These are phyloP conservation scores for Phytopythium vexans DNA, from an alignment of 352 stramenopile species.

Conservation along the genomic window DNA sequence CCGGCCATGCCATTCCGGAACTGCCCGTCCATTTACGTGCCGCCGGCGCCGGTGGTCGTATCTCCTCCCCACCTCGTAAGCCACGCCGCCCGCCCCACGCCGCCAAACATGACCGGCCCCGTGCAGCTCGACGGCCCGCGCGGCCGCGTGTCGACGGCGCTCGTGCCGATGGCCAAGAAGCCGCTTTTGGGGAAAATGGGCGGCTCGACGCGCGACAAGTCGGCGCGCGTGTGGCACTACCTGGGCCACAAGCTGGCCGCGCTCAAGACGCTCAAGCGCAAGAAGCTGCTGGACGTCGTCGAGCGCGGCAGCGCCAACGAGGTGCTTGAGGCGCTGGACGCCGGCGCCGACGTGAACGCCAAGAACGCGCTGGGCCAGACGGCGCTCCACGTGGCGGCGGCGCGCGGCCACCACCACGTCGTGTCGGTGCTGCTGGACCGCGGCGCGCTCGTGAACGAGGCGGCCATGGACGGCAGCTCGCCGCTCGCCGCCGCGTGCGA, in stretches of 20 bases:
- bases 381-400: conserved; percentile 52
- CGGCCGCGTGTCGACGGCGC: conserved; percentile 35
- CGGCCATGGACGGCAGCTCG: conserved; percentile 47
- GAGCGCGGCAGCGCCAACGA: conserved; percentile 45
- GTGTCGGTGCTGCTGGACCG: conserved; percentile 65
- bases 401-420: conserved; percentile 55
- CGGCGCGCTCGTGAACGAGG: conserved; percentile 53
- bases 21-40: neutral
- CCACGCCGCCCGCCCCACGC: conserved; percentile 11
- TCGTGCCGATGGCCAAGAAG: conserved; percentile 53
- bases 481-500: conserved; percentile 61
- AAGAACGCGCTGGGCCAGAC: conserved; percentile 54
- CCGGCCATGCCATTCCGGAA: too few relatives aligned
- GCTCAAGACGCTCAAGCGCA: conserved; percentile 69
- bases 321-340: conserved; percentile 58
- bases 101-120: conserved; percentile 4
- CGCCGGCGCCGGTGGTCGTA: conserved; percentile 6
- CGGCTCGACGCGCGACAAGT: conserved; percentile 4
- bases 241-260: conserved; percentile 70
- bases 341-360: conserved; percentile 49
- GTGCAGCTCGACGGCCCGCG: conserved; percentile 33
- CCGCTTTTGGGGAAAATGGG: conserved; percentile 16
- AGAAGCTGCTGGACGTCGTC: conserved; percentile 64
- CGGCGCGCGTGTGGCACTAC: conserved; percentile 66
- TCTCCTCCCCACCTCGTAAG: neutral